Evolutionary conservation across 345 rosid genomes (phyloP), one percentile per base, ranked within the genome.

Genomic region (Draba incana): DNA sequence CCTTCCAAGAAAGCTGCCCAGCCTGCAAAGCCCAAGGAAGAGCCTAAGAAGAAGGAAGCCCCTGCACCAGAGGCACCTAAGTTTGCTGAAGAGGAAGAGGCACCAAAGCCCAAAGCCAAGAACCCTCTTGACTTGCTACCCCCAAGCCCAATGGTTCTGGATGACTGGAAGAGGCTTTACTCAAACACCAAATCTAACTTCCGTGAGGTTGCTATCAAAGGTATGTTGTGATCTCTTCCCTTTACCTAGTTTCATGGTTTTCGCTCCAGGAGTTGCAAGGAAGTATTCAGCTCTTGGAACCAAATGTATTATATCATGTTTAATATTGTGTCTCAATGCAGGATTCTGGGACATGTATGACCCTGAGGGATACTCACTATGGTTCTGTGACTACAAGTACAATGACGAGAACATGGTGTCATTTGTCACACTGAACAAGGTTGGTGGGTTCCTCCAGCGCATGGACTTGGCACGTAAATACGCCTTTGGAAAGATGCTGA

Each of bases 291-390:
- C 30, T 41, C 10, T 6, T 52, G 35, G 16, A 61, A n/a, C 45
- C 11, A 11, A 41, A 4, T 74, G 4, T 4, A 66, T 2, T 4
- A 10, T 2, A 6, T 8, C 14, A 45, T 38, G 48, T 52, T 13
- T 62, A 9, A 62, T 46, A 14, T 54, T 12, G 53, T 68, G 31
- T 37, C 10, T 33, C 2, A 31, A 57, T 79, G 81, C 80, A 94
- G 99, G 99, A 49, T 94, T 94, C 84, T 94, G 99, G 99, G 99
- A 91, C 78, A 94, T 94, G 97, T 91, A 88, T 64, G 99, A 94
- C 76, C 92, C 96, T 0, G 97, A 94, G 82, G 99, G 99, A 30
- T 94, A 94, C 82, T 94, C 99, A 0, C 77, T 94, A 3, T 94
- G 99, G 99, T 91, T 94, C 81, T 94, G 97, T 37, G 91, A 94